phyloP scores from a whole-genome alignment of 2,329 filamentous ascomycete genomes.

The Cladophialophora bantiana region DNA sequence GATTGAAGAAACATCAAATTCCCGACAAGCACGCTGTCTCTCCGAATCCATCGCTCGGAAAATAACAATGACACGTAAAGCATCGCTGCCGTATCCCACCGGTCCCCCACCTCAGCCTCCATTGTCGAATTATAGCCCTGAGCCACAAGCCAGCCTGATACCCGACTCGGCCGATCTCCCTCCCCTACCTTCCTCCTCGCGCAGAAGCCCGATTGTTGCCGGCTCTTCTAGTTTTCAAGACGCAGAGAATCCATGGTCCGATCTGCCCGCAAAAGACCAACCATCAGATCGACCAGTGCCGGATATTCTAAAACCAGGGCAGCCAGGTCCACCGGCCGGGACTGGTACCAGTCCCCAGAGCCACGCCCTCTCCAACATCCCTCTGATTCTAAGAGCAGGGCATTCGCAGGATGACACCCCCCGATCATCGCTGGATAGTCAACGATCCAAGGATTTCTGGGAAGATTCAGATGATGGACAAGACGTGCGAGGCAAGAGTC shows the following conservation, averaged over 20 bases:
- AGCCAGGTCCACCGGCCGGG: conserved; percentile 1
- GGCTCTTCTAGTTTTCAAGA: conserved; percentile 26
- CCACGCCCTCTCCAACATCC: conserved; percentile 25
- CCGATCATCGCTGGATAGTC: conserved; percentile 40
- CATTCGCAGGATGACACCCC: conserved; percentile 39
- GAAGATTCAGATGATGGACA: conserved; percentile 37
- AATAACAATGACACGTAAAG: conserved; percentile 36
- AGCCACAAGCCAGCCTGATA: conserved; percentile 21
- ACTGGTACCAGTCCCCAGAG: background rate
- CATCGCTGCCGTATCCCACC: conserved; percentile 35
- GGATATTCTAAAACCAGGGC: conserved; percentile 33
- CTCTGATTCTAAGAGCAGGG: conserved; percentile 37
- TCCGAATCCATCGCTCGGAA: background rate
- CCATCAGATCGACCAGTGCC: conserved; percentile 34
- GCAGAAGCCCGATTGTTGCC: conserved; percentile 10
- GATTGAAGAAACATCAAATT: background rate
- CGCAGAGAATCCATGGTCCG: conserved; percentile 40
- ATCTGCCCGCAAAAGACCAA: conserved; percentile 24
- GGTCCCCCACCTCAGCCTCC: conserved; percentile 31
- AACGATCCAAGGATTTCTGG: conserved; percentile 41
- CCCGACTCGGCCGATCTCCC: conserved; percentile 36
- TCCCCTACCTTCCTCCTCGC: conserved; percentile 25
- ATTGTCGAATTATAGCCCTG: conserved; percentile 17
- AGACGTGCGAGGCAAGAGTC: conserved; percentile 26
- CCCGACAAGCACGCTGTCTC: background rate